phyloP scores from a whole-genome alignment of 2,329 filamentous ascomycete genomes.

The Dothiorella sarmentorum region DNA sequence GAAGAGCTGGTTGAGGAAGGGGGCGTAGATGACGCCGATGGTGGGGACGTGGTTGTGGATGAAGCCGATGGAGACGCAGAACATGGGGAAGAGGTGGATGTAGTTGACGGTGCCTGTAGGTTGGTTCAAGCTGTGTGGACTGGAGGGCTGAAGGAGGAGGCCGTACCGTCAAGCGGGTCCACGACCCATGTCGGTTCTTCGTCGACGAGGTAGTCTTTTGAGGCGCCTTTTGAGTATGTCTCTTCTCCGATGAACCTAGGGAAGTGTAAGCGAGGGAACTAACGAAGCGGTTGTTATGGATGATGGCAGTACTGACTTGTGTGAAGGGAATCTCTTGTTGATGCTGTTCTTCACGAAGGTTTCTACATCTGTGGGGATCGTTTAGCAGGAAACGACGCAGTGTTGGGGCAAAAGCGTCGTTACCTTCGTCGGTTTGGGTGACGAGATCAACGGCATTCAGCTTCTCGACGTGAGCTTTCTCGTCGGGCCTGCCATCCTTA shows the following conservation, averaged over 20 bases:
- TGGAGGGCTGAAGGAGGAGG: not conserved
- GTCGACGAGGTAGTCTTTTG: conserved; percentile 65
- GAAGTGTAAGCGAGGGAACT: not conserved
- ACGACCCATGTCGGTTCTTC: conserved; percentile 69
- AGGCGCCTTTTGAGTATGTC: conserved; percentile 65
- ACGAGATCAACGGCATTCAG: conserved; percentile 75
- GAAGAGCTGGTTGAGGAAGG: conserved; percentile 67
- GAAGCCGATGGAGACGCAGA: conserved; percentile 74
- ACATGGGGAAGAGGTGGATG: conserved; percentile 77
- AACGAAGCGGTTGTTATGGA: not conserved
- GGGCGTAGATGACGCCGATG: conserved; percentile 70
- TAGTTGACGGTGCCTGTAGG: conserved; percentile 67
- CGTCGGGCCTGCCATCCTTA: conserved; percentile 32
- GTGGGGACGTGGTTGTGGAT: conserved; percentile 57
- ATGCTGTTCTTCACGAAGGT: conserved; percentile 64
- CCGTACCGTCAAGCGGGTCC: conserved; percentile 67
- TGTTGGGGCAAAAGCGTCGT: not conserved
- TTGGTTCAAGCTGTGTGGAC: not conserved
- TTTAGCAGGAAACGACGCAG: too few relatives aligned
- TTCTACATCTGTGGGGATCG: conserved; percentile 61
- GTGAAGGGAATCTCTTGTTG: conserved; percentile 57
- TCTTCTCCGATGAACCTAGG: conserved; percentile 73
- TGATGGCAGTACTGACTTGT: conserved; percentile 53
- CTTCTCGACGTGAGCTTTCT: conserved; percentile 58
- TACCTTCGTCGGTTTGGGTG: conserved; percentile 71